Percentiles rank a stretch among this genome's conserved stretches.
Conservation (phyloP, 768 basidiomycete genomes). For the Russula griseocarnosa region DNA sequence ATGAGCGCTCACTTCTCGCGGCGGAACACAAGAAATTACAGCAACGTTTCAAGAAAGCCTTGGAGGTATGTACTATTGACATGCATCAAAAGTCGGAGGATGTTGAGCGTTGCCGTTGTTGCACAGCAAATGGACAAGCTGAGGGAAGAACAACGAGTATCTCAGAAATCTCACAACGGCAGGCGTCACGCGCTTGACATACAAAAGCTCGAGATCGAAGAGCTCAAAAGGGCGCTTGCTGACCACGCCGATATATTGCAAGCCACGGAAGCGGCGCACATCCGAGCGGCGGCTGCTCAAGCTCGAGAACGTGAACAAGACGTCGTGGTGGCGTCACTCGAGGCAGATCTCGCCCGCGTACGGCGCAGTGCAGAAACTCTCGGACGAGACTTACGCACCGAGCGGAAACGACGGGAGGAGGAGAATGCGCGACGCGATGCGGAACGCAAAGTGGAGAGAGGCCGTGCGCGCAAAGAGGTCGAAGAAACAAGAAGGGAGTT, state of each 20-base stretch:
- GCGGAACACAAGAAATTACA: slow-evolving; percentile 72
- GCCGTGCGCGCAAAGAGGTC: slow-evolving; percentile 37
- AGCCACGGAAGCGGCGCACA: slow-evolving; percentile 58
- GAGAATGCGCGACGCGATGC: slow-evolving; percentile 46
- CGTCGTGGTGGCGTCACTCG: slow-evolving; percentile 60
- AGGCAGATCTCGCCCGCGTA: slow-evolving; percentile 72
- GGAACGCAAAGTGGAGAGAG: slow-evolving; percentile 47
- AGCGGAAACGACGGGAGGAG: slow-evolving; percentile 65
- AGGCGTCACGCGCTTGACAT: slow-evolving; percentile 71
- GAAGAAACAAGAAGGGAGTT: slow-evolving; percentile 25
- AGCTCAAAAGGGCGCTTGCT: slow-evolving; percentile 64
- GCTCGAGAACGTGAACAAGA: slow-evolving; percentile 59
- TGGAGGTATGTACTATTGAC: slow-evolving; percentile 50
- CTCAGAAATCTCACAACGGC: slow-evolving; percentile 64
- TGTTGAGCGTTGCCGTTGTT: neutral
- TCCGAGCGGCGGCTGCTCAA: slow-evolving; percentile 42
- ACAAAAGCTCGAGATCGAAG: slow-evolving; percentile 67
- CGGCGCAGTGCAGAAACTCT: slow-evolving; percentile 72
- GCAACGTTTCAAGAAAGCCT: slow-evolving; percentile 56
- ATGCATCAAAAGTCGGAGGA: neutral
- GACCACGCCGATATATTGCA: slow-evolving; percentile 60
- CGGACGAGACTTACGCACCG: slow-evolving; percentile 67
- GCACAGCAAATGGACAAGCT: slow-evolving; percentile 56
- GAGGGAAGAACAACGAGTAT: slow-evolving; percentile 54
- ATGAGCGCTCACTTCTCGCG: slow-evolving; percentile 68